Evolutionary conservation across 176 grass and related monocot genomes (phyloP).

Genomic region (Musa beccarii): DNA sequence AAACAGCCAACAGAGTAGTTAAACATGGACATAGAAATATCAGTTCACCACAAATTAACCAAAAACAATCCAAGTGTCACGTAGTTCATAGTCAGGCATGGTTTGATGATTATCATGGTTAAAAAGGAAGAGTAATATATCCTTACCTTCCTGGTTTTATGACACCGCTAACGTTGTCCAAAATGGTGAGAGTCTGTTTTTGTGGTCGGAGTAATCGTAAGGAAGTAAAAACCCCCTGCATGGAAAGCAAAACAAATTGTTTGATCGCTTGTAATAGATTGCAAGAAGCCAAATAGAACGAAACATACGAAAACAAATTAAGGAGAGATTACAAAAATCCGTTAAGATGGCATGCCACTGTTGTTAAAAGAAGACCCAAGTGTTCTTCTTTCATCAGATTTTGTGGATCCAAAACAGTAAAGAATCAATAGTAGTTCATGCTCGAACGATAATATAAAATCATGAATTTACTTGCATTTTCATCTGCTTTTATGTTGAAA

Average conservation of each 20-base stretch:
- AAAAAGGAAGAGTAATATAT: background rate
- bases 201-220: conserved; percentile 28
- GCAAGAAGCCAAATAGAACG: background rate
- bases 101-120: background rate
- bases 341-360: no score
- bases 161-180: conserved; percentile 45
- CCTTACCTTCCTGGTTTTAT: conserved; percentile 60
- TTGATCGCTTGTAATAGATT: background rate
- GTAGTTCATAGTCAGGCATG: background rate
- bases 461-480: no score
- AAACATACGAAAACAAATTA: background rate
- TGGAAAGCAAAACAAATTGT: background rate
- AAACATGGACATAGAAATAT: background rate
- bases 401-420: no score
- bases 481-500: no score
- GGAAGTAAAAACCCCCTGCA: conserved; percentile 37
- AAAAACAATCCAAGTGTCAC: background rate
- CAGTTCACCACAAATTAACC: background rate
- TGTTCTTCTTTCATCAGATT: no score
- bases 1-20: background rate
- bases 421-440: no score
- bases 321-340: no score
- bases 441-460: no score
- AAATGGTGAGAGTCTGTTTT: conserved; percentile 42
- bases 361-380: no score